Evolutionary conservation across 2,329 filamentous ascomycete species (phyloP), one percentile per base, ranked within the genome.

Genomic region (Alternaria sp.): DNA sequence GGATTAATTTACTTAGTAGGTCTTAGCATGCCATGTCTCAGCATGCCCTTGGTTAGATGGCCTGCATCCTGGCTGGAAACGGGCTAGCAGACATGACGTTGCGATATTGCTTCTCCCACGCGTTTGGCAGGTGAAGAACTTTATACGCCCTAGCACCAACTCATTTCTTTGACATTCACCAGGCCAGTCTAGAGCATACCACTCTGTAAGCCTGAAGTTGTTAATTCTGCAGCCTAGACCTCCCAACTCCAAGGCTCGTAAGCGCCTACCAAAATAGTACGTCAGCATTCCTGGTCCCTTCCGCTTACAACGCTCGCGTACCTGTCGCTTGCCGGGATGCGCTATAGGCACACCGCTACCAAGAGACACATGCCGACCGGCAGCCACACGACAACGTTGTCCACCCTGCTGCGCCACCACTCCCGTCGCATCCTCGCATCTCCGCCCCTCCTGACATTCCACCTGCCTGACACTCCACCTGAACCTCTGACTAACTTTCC

Each of bases 401-500:
- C 18, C 20, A 46, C 28, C 44, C 23, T 55, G 61, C 69, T 71
- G 70, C 69, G 69, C 70, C 70, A 71, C 65, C 56, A 28, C 59
- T 46, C 51, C 44, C 28, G 53, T 58, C 44, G 43, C 60, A 63
- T 50, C 54, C 23, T 58, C 25, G 58, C 53, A 55, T 59, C 61
- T 55, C 57, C 49, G 23, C 26, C 26, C 47, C 47, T 51, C 43
- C 46, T 59, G 43, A 41, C 37, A 41, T 41, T 41, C 37, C 37
- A 45, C 41, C 11, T 44, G 41, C 41, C 45, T 58, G 43, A 37
- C 33, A 37, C 14, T 37, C 33, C 33, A 44, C 43, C 11, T 14
- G 43, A 14, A 45, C 20, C 18, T 41, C n/a, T 41, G n/a, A 41
- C n/a, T 18, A 41, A 41, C 8, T 41, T 18, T 41, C 37, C 37